Evolutionary conservation across 2,329 filamentous ascomycete species (phyloP), one percentile per base, ranked within the genome.

Genomic region (Aspergillus clavatus): DNA sequence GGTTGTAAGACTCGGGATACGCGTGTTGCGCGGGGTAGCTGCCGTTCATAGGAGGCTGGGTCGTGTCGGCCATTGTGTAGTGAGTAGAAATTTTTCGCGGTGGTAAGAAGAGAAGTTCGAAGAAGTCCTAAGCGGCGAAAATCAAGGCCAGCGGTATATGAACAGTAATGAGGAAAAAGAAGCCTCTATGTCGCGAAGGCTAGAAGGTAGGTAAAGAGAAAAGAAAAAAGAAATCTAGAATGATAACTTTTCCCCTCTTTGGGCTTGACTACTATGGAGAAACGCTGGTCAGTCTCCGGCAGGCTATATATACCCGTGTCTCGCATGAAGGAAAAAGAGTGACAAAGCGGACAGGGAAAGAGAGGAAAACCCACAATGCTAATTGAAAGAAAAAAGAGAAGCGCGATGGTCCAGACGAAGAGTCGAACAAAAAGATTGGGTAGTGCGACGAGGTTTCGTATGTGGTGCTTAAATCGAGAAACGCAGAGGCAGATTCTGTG

Each of bases 41-140:
- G 56, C 69, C 69, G 58, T 71, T 72, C 39, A 71, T 55, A 43
- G 67, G 65, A 58, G 62, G 55, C 51, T 69, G 66, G 45, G 62
- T 62, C 48, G 66, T 63, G 54, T 69, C 67, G 60, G 66, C 61
- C 67, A 70, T 70, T 51, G 51, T 57, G 60, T 52, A 44, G 48
- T 50, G 46, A 45, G 46, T 42, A 45, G n/a, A n/a, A 43, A 42
- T 43, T 40, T 43, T 47, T 44, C 41, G 43, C 42, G 43, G 43
- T 40, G n/a, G n/a, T 24, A 38, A 23, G 46, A 47, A 40, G 24
- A 42, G 16, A 31, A 40, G 26, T 26, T 35, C 23, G 5, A 35
- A n/a, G 12, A 35, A 18, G 31, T 18, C 16, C 18, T 35, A 18
- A 18, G 18, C 16, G 27, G 27, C 26, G 5, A 29, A 29, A n/a